These are phyloP conservation scores for Kluyveromyces nonfermentans DNA, from an alignment of 805 yeast species.

Conservation along the genomic window DNA sequence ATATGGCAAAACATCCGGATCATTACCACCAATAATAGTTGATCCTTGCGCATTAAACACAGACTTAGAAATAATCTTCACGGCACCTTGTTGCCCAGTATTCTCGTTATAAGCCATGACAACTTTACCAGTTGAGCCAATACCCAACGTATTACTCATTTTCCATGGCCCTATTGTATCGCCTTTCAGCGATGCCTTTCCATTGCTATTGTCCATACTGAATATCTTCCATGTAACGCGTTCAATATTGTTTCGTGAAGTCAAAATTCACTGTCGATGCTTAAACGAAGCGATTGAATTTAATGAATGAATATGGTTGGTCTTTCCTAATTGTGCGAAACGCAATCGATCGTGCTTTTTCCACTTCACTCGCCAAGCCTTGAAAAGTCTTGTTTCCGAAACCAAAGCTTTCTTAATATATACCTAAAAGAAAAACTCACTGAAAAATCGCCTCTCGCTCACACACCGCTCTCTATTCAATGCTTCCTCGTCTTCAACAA, in stretches of 20 bases:
- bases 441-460: background rate
- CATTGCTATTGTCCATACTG: background rate
- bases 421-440: background rate
- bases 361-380: background rate
- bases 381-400: background rate
- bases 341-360: background rate
- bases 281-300: background rate
- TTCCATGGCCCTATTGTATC: conserved; percentile 85
- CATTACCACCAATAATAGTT: conserved; percentile 35
- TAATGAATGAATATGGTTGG: background rate
- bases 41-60: conserved; percentile 38
- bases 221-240: background rate
- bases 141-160: conserved; percentile 85
- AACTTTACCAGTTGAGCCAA: conserved; percentile 96
- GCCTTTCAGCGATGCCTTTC: conserved; percentile 29
- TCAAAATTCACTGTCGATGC: too few relatives aligned
- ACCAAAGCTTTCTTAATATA: background rate
- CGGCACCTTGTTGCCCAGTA: conserved; percentile 89
- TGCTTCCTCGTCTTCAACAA: background rate
- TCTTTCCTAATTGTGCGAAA: background rate
- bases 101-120: conserved; percentile 78
- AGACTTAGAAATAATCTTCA: conserved; percentile 88
- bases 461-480: background rate
- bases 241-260: too few relatives aligned
- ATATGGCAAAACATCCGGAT: conserved; percentile 55